Conservation (phyloP, 129 eudicot genomes). For the Pulicaria dysenterica region DNA sequence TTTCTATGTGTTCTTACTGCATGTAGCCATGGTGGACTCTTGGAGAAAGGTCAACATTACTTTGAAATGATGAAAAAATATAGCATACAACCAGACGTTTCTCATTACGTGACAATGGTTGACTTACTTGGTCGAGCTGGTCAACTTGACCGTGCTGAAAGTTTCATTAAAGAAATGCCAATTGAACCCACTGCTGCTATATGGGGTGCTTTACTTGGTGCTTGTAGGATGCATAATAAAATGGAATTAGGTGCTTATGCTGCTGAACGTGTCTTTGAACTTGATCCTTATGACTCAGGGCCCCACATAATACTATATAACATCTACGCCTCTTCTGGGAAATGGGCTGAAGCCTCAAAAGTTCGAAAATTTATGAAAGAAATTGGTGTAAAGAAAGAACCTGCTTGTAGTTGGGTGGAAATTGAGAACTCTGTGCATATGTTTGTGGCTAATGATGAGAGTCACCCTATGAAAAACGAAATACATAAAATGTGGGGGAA, state of each 20-base stretch:
- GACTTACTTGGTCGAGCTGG: slow-evolving; percentile 87
- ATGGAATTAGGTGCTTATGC: slow-evolving; percentile 76
- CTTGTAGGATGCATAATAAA: slow-evolving; percentile 80
- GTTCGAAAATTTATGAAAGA: slow-evolving; percentile 67
- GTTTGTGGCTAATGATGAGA: slow-evolving; percentile 82
- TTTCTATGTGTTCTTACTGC: slow-evolving; percentile 63
- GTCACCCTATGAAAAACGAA: slow-evolving; percentile 64
- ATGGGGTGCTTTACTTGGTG: slow-evolving; percentile 83
- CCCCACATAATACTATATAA: slow-evolving; percentile 70
- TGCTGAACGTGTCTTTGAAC: slow-evolving; percentile 68
- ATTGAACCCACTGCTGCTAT: slow-evolving; percentile 70
- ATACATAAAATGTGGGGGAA: slow-evolving; percentile 63
- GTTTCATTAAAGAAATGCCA: slow-evolving; percentile 53
- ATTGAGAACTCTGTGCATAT: slow-evolving; percentile 65
- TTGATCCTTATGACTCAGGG: slow-evolving; percentile 79
- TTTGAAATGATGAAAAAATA: slow-evolving; percentile 63
- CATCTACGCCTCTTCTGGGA: slow-evolving; percentile 72
- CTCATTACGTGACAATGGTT: slow-evolving; percentile 69
- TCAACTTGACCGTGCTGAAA: slow-evolving; percentile 50
- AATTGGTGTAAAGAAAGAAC: slow-evolving; percentile 69
- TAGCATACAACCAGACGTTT: slow-evolving; percentile 50
- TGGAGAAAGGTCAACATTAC: slow-evolving; percentile 68
- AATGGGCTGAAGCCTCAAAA: slow-evolving; percentile 68
- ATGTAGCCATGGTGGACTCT: slow-evolving; percentile 84
- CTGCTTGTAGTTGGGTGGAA: slow-evolving; percentile 95